Evolutionary conservation across 2,329 filamentous ascomycete species (phyloP).

Genomic region (Simplicillium sp.): DNA sequence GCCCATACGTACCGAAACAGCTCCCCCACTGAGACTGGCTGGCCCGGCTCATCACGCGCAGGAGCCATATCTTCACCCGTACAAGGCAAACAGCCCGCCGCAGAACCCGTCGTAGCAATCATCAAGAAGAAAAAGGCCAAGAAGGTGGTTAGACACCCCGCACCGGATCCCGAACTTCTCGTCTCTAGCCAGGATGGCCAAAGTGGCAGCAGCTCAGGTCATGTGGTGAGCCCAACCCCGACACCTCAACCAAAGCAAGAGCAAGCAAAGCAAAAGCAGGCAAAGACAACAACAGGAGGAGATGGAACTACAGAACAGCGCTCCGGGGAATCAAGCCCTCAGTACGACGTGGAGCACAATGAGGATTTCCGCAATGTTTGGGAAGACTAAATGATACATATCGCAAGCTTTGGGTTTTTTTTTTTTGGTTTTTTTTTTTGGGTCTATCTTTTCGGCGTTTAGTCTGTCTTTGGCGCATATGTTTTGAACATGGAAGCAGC

Average conservation of each 20-base stretch:
- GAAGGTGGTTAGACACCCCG: constrained; percentile 21
- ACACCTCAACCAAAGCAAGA: no score
- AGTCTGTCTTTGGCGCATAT: no score
- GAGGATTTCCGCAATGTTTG: constrained; percentile 40
- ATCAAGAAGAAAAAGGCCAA: constrained; percentile 28
- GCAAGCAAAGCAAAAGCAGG: no score
- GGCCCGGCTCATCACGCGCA: constrained; percentile 11
- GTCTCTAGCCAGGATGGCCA: constrained; percentile 12
- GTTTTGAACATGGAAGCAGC: no score
- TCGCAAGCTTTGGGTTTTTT: no score
- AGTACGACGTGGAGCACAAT: constrained; percentile 22
- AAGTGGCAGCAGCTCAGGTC: no score
- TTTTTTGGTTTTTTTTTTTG: no score
- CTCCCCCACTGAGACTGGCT: constrained; percentile 11
- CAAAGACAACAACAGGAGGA: no score
- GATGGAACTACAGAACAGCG: no score
- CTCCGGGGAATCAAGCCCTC: constrained; percentile 3
- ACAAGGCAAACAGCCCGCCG: constrained; percentile 14
- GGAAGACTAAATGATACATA: constrained; percentile 8
- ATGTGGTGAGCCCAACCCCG: no score
- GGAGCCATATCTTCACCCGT: constrained; percentile 4
- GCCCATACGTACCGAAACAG: constrained; percentile 17
- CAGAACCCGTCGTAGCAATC: constrained; percentile 17
- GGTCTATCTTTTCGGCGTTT: no score
- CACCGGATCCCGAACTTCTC: constrained; percentile 19